Evolutionary conservation across 2,329 filamentous ascomycete species (phyloP).

Genomic region (Calonectria henricotiae): DNA sequence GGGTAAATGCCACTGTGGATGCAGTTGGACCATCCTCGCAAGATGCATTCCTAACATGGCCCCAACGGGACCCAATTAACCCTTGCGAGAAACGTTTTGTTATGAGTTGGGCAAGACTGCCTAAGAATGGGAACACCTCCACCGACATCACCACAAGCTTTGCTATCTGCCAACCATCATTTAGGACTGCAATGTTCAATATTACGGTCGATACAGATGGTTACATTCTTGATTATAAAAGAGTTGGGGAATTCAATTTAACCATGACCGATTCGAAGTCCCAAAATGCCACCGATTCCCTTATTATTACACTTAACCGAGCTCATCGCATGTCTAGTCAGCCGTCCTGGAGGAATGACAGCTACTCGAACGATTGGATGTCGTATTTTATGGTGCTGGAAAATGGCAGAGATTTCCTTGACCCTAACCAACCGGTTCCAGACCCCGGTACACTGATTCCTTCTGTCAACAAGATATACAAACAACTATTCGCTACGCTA

Average conservation of each 20-base stretch:
- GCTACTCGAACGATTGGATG: constrained; percentile 16
- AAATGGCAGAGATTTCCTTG: neutral
- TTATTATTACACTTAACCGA: neutral
- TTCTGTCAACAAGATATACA: constrained; percentile 2
- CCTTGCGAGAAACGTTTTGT: neutral
- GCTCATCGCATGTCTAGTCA: neutral
- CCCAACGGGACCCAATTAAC: neutral
- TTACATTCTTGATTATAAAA: neutral
- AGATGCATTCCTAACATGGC: neutral
- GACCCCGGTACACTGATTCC: constrained; percentile 7
- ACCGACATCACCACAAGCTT: neutral
- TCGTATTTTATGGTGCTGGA: constrained; percentile 1
- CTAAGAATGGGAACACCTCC: neutral
- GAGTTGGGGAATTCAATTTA: neutral
- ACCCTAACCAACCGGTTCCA: neutral
- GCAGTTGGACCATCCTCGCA: neutral
- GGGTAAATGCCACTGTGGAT: neutral
- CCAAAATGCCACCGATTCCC: neutral
- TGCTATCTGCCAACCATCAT: neutral
- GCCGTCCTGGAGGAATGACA: neutral
- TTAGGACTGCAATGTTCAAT: constrained; percentile 20
- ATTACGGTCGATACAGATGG: constrained; percentile 9
- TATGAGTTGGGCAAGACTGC: neutral
- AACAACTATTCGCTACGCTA: constrained; percentile 2
- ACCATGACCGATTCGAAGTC: neutral